A percentile compares a stretch with the other conserved stretches of the same genome.
Evolutionary conservation across 768 basidiomycete species (phyloP).

Genomic region (Tylopilus intermedius): DNA sequence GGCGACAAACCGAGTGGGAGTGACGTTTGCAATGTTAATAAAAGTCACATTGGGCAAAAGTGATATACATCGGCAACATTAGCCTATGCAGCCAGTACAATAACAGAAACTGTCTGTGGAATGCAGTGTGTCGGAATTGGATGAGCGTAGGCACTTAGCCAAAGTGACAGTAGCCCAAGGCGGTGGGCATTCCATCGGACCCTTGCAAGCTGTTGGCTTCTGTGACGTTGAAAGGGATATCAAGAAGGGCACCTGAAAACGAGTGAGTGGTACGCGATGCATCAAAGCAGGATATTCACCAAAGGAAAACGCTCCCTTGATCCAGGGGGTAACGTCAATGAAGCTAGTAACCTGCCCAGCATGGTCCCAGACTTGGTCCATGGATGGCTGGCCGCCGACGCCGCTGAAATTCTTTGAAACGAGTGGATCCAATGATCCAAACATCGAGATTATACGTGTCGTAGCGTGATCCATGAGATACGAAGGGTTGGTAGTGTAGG

Average conservation of each 20-base stretch:
- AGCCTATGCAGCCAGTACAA: conserved; percentile 18
- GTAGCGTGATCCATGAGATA: conserved; percentile 49
- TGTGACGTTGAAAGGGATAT: conserved; percentile 50
- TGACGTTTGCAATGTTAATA: neutral
- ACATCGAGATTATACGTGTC: conserved; percentile 35
- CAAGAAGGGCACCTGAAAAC: conserved; percentile 35
- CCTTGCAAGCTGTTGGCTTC: conserved; percentile 41
- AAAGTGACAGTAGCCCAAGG: conserved; percentile 44
- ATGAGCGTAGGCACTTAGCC: neutral
- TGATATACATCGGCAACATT: conserved; percentile 7
- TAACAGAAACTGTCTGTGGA: conserved; percentile 4
- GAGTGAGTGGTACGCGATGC: conserved; percentile 5
- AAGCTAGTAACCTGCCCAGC: conserved; percentile 39
- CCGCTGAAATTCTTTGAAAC: conserved; percentile 48
- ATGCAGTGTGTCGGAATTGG: conserved; percentile 14
- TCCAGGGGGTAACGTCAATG: conserved; percentile 35
- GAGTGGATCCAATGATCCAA: too few relatives aligned
- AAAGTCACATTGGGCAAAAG: conserved; percentile 14
- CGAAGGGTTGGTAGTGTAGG: conserved; percentile 50
- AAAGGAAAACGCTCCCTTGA: conserved; percentile 48
- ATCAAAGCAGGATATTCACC: conserved; percentile 38
- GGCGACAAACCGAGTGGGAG: conserved; percentile 1
- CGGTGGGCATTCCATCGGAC: conserved; percentile 34
- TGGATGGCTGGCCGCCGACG: conserved; percentile 28
- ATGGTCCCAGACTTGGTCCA: conserved; percentile 40